Percentiles rank a stretch among this genome's conserved stretches.
These are phyloP conservation scores for Spongospora subterranea DNA, from an alignment of 208 protist species.

Conservation along the genomic window DNA sequence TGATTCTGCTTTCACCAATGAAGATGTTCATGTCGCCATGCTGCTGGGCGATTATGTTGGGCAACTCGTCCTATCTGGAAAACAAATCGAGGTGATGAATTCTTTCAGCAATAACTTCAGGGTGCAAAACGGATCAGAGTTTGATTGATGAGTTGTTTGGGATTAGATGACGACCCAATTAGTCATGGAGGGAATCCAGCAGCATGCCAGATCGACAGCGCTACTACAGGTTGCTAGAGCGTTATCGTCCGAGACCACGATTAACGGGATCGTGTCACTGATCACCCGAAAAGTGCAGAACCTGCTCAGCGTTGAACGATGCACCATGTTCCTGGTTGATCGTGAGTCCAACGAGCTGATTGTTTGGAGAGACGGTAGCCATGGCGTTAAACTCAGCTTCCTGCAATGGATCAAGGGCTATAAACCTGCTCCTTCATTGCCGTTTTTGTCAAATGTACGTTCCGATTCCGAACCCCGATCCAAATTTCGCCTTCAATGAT, in stretches of 20 bases:
- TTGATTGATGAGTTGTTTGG: too few relatives aligned
- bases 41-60: neutral
- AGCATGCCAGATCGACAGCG: neutral
- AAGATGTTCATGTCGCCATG: neutral
- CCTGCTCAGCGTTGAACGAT: conserved; percentile 60
- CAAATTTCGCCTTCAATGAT: too few relatives aligned
- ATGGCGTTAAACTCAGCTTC: neutral
- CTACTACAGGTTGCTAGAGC: conserved; percentile 60
- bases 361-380: conserved; percentile 15
- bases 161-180: neutral
- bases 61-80: neutral
- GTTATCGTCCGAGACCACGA: neutral
- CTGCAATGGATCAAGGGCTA: neutral
- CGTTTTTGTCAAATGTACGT: neutral
- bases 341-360: conserved; percentile 49
- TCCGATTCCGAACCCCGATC: too few relatives aligned
- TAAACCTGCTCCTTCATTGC: neutral
- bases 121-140: too few relatives aligned
- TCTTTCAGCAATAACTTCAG: too few relatives aligned
- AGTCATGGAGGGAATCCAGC: neutral
- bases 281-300: conserved; percentile 47
- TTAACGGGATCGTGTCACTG: conserved; percentile 54
- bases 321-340: conserved; percentile 64
- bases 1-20: neutral
- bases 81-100: neutral